Base-by-base conservation (phyloP, 805 yeast species). In the Candida odintsovae region DNA sequence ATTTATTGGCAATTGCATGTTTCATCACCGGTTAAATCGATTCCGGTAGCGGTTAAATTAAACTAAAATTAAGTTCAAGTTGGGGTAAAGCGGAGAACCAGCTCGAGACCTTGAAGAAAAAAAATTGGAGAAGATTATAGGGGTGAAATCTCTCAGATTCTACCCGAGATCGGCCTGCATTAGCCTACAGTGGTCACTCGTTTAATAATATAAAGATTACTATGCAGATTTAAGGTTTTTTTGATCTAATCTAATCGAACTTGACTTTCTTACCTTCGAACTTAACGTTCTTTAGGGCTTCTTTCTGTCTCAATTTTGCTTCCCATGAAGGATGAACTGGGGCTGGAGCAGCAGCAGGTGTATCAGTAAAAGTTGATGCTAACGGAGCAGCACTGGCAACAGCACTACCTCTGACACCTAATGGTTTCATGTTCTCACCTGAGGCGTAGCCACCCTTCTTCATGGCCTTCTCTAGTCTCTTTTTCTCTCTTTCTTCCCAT, bases 251-350 rank as follows among this genome's bases (percentile, higher is more conserved):
- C 36, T 33, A 45, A 22, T 45, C 48, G 12, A 90, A 90, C 4
- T 75, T 80, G 54, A 86, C 76, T 71, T 90, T 92, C 68, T 89
- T 90, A 62, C 99, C 99, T 43, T 72, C 65, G 61, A 90, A 90
- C 62, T 82, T 80, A 42, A 75, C 82, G 47, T 78, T 77, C 66
- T 80, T 77, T 52, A 71, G 63, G 43, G 79, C 77, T 54, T 84
- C 86, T 59, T 86, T 85, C 23, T 82, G 86, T 52, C 76, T 67
- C 69, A 77, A 80, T 70, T 86, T 87, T 20, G 99, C 99, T 56
- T 79, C 83, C 99, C 99, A 94, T 2, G 99, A 94, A n/a, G 99
- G 99, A 77, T 94, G 99, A 53, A 86, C 22, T 50, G 48, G 51
- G 10, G 33, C 37, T 1, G 22, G 36, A 46, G 47, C 36, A 36